Percentiles rank a stretch among this genome's conserved stretches.
phyloP scores from a whole-genome alignment of 768 basidiomycete genomes.

The Tricholoma flavovirens region DNA sequence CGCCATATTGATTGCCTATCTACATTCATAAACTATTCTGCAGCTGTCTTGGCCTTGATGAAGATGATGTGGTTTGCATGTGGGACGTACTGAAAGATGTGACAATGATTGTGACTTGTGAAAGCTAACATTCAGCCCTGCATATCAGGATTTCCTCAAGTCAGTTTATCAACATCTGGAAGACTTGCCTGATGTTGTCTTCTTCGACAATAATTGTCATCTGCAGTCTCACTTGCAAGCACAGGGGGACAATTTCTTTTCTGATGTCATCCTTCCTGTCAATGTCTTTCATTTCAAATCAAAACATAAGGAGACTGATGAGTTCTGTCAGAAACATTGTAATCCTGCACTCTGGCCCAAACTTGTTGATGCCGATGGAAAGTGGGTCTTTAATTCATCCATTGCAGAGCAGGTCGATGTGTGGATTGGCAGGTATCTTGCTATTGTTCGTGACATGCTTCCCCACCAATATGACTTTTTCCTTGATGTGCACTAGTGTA shows the following conservation, averaged over 20 bases:
- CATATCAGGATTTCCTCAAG: background rate
- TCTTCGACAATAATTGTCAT: slow-evolving; percentile 25
- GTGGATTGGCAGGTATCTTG: slow-evolving; percentile 36
- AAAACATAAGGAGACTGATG: no score
- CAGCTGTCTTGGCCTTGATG: no score
- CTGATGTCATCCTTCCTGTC: no score
- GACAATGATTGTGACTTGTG: no score
- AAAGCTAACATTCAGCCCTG: no score
- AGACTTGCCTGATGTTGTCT: slow-evolving; percentile 12
- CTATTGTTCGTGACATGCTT: slow-evolving; percentile 30
- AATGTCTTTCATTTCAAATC: no score
- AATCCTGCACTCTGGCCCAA: slow-evolving; percentile 31
- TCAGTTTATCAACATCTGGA: background rate
- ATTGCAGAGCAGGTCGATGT: slow-evolving; percentile 36
- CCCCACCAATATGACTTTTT: slow-evolving; percentile 28
- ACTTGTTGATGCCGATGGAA: slow-evolving; percentile 19
- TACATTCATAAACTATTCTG: no score
- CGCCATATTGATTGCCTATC: no score
- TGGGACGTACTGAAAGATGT: no score
- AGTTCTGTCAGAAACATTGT: slow-evolving; percentile 22
- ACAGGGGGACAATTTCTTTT: no score
- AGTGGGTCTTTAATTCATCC: slow-evolving; percentile 40
- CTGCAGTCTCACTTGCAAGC: slow-evolving; percentile 14
- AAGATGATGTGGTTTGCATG: no score
- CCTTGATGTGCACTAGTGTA: slow-evolving; percentile 19